These are phyloP conservation scores for Lizonia empirigonia DNA, from an alignment of 2,329 filamentous ascomycete genomes.

Conservation along the genomic window DNA sequence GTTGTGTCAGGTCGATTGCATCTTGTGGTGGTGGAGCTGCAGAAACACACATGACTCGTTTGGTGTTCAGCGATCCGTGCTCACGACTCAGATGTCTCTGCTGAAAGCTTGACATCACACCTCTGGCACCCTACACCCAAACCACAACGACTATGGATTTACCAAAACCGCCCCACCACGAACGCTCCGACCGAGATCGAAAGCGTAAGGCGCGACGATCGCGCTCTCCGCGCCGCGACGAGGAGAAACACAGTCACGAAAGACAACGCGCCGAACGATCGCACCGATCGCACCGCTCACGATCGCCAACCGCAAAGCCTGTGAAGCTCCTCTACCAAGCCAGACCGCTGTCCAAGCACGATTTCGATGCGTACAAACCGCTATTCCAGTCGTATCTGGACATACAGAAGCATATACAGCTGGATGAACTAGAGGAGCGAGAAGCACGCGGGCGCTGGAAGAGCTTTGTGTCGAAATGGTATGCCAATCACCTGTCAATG, in stretches of 20 bases:
- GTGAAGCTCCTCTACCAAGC: slow-evolving; percentile 67
- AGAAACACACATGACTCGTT: not conserved
- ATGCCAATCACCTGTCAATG: slow-evolving; percentile 35
- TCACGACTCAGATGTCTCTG: not conserved
- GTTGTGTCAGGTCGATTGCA: too few relatives aligned
- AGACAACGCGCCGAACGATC: slow-evolving; percentile 11
- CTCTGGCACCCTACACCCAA: not conserved
- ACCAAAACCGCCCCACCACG: not conserved
- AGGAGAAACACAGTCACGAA: slow-evolving; percentile 31
- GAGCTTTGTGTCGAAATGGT: slow-evolving; percentile 89
- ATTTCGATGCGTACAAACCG: slow-evolving; percentile 68
- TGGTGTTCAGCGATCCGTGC: not conserved
- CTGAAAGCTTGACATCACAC: slow-evolving; percentile 10
- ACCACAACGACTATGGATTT: slow-evolving; percentile 6
- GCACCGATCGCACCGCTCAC: slow-evolving; percentile 31
- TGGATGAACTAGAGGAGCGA: slow-evolving; percentile 72
- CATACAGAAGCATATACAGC: slow-evolving; percentile 78
- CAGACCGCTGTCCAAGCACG: slow-evolving; percentile 68
- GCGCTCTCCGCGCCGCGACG: slow-evolving; percentile 38
- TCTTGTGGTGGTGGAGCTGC: too few relatives aligned
- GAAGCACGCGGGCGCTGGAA: slow-evolving; percentile 88
- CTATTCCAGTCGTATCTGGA: slow-evolving; percentile 86
- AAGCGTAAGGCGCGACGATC: slow-evolving; percentile 48
- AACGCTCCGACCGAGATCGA: slow-evolving; percentile 3
- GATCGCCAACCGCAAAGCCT: slow-evolving; percentile 35